Evolutionary conservation across 2,329 filamentous ascomycete genomes (phyloP).

Genomic region (Polychaeton citri): DNA sequence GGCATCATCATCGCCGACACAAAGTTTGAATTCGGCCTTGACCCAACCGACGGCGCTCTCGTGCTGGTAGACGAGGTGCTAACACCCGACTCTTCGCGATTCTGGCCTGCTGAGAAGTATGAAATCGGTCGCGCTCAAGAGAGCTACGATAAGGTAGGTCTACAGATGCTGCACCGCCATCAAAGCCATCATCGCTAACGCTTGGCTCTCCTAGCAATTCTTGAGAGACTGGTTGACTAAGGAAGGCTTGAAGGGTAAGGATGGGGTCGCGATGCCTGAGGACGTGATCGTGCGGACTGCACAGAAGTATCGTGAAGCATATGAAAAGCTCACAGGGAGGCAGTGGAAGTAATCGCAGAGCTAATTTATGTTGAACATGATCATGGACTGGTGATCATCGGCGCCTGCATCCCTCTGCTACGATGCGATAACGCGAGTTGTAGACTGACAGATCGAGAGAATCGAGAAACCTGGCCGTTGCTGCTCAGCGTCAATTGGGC

Average conservation of each 20-base stretch:
- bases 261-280: slow-evolving; percentile 57
- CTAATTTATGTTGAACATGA: too few species aligned
- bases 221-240: slow-evolving; percentile 69
- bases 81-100: slow-evolving; percentile 62
- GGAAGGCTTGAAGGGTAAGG: slow-evolving; percentile 61
- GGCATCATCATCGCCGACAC: slow-evolving; percentile 69
- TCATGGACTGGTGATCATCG: too few species aligned
- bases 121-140: slow-evolving; percentile 60
- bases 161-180: not conserved
- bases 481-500: too few species aligned
- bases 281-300: slow-evolving; percentile 57
- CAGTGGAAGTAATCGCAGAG: slow-evolving; percentile 25
- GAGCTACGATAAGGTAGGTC: slow-evolving; percentile 62
- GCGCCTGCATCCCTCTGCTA: too few species aligned
- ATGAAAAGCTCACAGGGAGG: slow-evolving; percentile 51
- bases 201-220: slow-evolving; percentile 21
- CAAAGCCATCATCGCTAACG: not conserved
- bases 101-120: slow-evolving; percentile 69
- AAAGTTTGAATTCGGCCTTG: slow-evolving; percentile 62
- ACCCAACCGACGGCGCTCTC: slow-evolving; percentile 48
- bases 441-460: too few species aligned
- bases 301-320: slow-evolving; percentile 64
- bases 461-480: too few species aligned
- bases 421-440: too few species aligned
- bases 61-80: slow-evolving; percentile 75